Evolutionary conservation across 768 basidiomycete genomes (phyloP), one percentile per base, ranked within the genome.

Genomic region (Plicaturopsis crispa): DNA sequence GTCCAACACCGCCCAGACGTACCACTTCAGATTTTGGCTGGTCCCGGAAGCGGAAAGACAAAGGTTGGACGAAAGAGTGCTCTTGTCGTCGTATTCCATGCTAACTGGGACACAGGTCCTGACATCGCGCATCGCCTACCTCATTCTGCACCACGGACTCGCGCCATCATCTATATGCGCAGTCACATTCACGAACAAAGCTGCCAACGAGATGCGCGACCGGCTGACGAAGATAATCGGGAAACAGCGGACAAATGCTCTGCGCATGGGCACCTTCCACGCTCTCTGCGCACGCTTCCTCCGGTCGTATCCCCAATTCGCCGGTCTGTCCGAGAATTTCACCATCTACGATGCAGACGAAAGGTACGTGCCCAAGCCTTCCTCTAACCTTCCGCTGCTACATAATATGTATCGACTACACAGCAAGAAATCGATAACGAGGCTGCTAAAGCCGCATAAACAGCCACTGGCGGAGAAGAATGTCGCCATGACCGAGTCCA

Each of bases 181-280:
- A 2, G 84, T 92, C 8, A 94, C 77, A 1, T 94, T 92, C 56
- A 91, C 89, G 7, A 90, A 90, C 62, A 89, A 89, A 57, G 88
- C 89, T 12, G 87, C 89, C 1, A 81, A 76, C 43, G 90, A 92
- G 62, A 90, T 92, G 87, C 70, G 74, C 37, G 68, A 75, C 36
- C 70, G 90, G 3, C 62, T 94, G 21, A 59, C 61, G 14, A 73
- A 70, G 43, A 59, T 91, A 3, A 68, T 94, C 24, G 89, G 88
- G 4, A 69, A 74, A 26, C 56, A 70, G 19, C 51, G 50, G 2
- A 80, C 78, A 0, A 58, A 63, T 8, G 60, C 67, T 26, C 63
- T 92, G 17, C 68, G 66, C 45, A 64, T 75, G 78, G 86, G 86
- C 5, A 89, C 86, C 0, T 89, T 88, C 48, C 86, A 89, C 52